Evolutionary conservation across 2,329 filamentous ascomycete species (phyloP).

Genomic region (Neopestalotiopsis clavispora): DNA sequence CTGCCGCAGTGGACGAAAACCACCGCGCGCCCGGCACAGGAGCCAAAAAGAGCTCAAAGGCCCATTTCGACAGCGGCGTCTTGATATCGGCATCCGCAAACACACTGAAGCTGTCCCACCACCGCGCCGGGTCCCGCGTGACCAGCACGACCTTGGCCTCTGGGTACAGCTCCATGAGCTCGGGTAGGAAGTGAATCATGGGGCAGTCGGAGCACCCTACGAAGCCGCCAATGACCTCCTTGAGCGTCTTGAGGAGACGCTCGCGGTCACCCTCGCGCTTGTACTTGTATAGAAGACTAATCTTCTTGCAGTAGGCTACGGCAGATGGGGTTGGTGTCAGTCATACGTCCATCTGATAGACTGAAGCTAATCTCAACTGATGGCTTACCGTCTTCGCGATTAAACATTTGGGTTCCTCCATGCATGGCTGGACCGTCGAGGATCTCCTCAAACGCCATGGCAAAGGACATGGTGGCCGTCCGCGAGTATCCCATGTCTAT

Average conservation of each 20-base stretch:
- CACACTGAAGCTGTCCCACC: slow-evolving; percentile 35
- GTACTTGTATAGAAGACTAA: slow-evolving; percentile 32
- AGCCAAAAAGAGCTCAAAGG: slow-evolving; percentile 8
- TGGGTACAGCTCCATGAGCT: slow-evolving; percentile 52
- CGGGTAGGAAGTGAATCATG: slow-evolving; percentile 43
- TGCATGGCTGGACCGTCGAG: slow-evolving; percentile 54
- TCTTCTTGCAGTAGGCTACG: slow-evolving; percentile 26
- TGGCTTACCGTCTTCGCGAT: slow-evolving; percentile 36
- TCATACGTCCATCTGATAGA: neutral
- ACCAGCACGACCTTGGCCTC: slow-evolving; percentile 51
- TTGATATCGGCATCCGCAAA: slow-evolving; percentile 3
- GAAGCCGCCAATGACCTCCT: slow-evolving; percentile 44
- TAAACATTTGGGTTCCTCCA: slow-evolving; percentile 45
- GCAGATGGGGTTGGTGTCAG: neutral
- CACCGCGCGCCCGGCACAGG: slow-evolving; percentile 20
- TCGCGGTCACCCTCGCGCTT: slow-evolving; percentile 29
- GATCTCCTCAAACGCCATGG: slow-evolving; percentile 48
- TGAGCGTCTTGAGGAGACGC: slow-evolving; percentile 36
- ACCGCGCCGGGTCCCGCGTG: slow-evolving; percentile 37
- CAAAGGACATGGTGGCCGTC: slow-evolving; percentile 55
- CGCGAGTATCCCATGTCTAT: slow-evolving; percentile 48
- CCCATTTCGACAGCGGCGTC: slow-evolving; percentile 1
- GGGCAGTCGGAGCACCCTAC: slow-evolving; percentile 50
- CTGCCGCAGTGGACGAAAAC: slow-evolving; percentile 9
- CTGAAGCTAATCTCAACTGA: neutral